These are phyloP conservation scores for Eimeria tenella DNA, from an alignment of 169 alveolate species.

Conservation along the genomic window DNA sequence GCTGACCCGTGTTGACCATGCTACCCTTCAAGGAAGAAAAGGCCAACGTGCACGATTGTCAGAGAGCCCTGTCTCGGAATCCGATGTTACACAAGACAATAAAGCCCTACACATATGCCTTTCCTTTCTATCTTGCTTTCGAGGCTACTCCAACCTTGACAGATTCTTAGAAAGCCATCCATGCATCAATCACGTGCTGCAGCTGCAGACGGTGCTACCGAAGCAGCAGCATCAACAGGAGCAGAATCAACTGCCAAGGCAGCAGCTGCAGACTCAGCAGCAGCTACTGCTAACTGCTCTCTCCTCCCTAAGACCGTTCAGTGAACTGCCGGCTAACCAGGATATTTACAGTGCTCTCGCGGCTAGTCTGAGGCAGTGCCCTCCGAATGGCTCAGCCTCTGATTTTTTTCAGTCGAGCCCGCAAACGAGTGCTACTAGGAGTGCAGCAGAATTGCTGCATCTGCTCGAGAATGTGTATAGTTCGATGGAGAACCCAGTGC, in stretches of 20 bases:
- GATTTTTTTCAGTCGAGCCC: not conserved
- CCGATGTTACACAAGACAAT: not conserved
- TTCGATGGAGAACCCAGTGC: slow-evolving; percentile 54
- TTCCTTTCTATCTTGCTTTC: slow-evolving; percentile 31
- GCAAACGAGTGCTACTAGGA: not conserved
- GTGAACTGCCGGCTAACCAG: not conserved
- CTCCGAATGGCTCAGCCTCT: not conserved
- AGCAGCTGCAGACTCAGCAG: slow-evolving; percentile 19
- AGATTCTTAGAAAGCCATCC: slow-evolving; percentile 12
- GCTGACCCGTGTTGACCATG: slow-evolving; percentile 50
- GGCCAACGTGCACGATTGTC: not conserved
- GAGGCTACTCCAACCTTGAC: not conserved
- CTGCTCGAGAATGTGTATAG: not conserved
- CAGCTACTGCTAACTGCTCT: slow-evolving; percentile 55
- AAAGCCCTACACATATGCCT: slow-evolving; percentile 51
- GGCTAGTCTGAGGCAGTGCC: slow-evolving; percentile 23
- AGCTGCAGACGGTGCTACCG: slow-evolving; percentile 52
- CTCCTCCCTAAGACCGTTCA: slow-evolving; percentile 46
- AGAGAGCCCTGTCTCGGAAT: not conserved
- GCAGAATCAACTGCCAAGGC: not conserved
- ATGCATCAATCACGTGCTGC: slow-evolving; percentile 41
- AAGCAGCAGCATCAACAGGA: not conserved
- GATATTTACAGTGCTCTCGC: slow-evolving; percentile 15
- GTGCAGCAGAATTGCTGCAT: slow-evolving; percentile 48
- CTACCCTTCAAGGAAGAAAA: slow-evolving; percentile 27